Evolutionary conservation across 306 rosid genomes (phyloP).

Genomic region (Pachyrhizus erosus): DNA sequence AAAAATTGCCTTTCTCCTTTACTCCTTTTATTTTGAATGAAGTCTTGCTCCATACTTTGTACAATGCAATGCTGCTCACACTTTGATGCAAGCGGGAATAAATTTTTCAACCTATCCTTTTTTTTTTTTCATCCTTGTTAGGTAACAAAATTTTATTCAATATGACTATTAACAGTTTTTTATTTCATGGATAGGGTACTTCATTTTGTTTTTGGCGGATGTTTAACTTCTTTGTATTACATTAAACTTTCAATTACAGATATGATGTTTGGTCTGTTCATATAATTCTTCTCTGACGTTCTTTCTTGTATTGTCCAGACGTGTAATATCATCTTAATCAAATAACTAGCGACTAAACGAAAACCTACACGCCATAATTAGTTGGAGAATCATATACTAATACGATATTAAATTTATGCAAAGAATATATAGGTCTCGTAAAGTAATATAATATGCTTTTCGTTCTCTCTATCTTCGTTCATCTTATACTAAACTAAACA

Average conservation of each 20-base stretch:
- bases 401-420: background rate
- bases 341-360: slow-evolving; percentile 19
- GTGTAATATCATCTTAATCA: slow-evolving; percentile 3
- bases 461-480: background rate
- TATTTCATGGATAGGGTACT: background rate
- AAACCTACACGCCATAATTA: background rate
- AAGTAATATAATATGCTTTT: background rate
- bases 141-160: background rate
- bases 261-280: background rate
- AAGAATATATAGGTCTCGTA: background rate
- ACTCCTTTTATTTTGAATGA: slow-evolving; percentile 30
- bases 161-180: background rate
- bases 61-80: slow-evolving; percentile 58
- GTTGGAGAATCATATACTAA: slow-evolving; percentile 18
- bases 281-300: background rate
- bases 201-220: background rate
- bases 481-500: background rate
- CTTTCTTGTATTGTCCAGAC: slow-evolving; percentile 5
- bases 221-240: background rate
- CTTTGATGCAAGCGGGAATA: slow-evolving; percentile 54
- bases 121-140: slow-evolving; percentile 3
- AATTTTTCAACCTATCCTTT: background rate
- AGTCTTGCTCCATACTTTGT: slow-evolving; percentile 33
- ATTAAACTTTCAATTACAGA: background rate
- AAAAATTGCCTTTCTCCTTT: slow-evolving; percentile 45